Percentiles rank a stretch among this genome's conserved stretches.
Conservation (phyloP, 371 early-diverging fungal genomes). For the Gilbertella persicaria region DNA sequence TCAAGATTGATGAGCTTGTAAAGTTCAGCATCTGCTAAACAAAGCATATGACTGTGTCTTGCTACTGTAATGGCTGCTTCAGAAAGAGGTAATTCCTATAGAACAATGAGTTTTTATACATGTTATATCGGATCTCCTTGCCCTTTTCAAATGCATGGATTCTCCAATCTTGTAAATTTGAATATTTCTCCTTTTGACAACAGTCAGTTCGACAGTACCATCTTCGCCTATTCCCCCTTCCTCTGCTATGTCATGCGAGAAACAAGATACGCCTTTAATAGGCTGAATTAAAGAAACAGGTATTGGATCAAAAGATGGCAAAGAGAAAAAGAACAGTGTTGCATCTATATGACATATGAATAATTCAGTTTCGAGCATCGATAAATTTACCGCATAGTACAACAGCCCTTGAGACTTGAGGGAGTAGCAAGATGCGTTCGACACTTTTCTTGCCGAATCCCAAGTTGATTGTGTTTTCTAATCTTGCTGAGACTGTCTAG, state of each 20-base stretch:
- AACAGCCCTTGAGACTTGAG: conserved; percentile 72
- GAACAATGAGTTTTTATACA: background rate
- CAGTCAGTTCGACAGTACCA: conserved; percentile 63
- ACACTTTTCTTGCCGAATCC: conserved; percentile 68
- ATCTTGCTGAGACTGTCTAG: conserved; percentile 45
- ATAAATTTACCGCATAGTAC: conserved; percentile 66
- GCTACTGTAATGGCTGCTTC: conserved; percentile 65
- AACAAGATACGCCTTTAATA: conserved; percentile 71
- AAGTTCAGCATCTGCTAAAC: conserved; percentile 65
- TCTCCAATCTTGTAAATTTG: conserved; percentile 60
- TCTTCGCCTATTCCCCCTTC: conserved; percentile 61
- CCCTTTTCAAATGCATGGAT: conserved; percentile 54
- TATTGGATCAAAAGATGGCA: conserved; percentile 65
- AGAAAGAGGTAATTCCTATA: conserved; percentile 64
- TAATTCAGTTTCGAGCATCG: background rate
- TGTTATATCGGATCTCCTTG: conserved; percentile 7
- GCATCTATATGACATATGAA: conserved; percentile 43
- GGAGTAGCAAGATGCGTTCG: conserved; percentile 66
- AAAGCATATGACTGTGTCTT: conserved; percentile 55
- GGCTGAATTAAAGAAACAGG: conserved; percentile 52
- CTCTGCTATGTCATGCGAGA: conserved; percentile 59
- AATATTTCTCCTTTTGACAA: conserved; percentile 64
- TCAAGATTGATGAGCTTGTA: conserved; percentile 68
- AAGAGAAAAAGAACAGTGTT: conserved; percentile 62
- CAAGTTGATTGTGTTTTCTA: conserved; percentile 54